phyloP scores from a whole-genome alignment of 805 yeast species.

The Teunomyces barrocoloradensis region DNA sequence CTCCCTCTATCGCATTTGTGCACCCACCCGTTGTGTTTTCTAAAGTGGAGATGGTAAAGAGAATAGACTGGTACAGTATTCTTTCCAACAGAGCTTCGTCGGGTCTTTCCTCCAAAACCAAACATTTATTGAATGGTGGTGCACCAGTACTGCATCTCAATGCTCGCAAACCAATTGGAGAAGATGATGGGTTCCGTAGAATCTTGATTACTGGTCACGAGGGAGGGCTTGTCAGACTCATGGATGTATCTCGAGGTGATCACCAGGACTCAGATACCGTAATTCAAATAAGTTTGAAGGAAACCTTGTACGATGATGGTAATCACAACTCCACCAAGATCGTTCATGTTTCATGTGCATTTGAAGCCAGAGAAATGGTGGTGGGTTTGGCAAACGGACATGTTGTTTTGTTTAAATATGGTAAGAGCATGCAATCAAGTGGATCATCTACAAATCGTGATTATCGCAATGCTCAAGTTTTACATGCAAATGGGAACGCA shows the following conservation, averaged over 20 bases:
- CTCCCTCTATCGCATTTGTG: constrained; percentile 77
- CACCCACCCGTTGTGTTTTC: constrained; percentile 67
- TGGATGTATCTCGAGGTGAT: constrained; percentile 82
- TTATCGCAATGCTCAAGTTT: constrained; percentile 27
- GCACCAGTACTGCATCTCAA: constrained; percentile 48
- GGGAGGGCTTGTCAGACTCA: constrained; percentile 76
- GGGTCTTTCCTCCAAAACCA: constrained; percentile 41
- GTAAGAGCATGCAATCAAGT: constrained; percentile 36
- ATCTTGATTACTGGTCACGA: constrained; percentile 81
- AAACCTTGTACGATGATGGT: constrained; percentile 28
- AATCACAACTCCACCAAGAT: constrained; percentile 45
- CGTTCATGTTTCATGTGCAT: constrained; percentile 65
- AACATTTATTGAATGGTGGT: constrained; percentile 73
- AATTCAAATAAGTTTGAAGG: constrained; percentile 33
- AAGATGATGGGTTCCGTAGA: constrained; percentile 41
- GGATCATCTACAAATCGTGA: constrained; percentile 15
- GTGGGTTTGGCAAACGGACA: constrained; percentile 69
- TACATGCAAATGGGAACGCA: constrained; percentile 34
- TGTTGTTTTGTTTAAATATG: constrained; percentile 72
- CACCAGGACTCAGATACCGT: constrained; percentile 29
- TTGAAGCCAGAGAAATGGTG: constrained; percentile 72
- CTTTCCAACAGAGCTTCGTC: constrained; percentile 37
- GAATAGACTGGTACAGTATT: constrained; percentile 78
- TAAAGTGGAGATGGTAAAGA: constrained; percentile 49
- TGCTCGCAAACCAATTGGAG: constrained; percentile 29